A percentile compares a stretch with the other conserved stretches of the same genome.
Evolutionary conservation across 805 yeast genomes (phyloP).

Genomic region (Candida odintsovae): DNA sequence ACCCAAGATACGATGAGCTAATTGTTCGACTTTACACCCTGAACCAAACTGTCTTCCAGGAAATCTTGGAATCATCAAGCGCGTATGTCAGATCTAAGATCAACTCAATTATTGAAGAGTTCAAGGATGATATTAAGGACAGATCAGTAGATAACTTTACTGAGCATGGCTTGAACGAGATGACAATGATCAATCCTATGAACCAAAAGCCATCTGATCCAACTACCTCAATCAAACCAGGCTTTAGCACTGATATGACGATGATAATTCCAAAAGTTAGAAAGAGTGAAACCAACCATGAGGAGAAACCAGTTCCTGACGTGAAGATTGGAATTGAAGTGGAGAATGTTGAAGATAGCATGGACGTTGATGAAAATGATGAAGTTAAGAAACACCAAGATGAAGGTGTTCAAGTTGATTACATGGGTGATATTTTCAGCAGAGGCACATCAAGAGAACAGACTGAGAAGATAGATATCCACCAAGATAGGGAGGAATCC

Average conservation of each 20-base stretch:
- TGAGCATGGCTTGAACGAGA: slow-evolving; percentile 17
- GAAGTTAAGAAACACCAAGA: slow-evolving; percentile 1
- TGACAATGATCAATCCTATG: slow-evolving; percentile 26
- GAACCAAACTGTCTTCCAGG: slow-evolving; percentile 7
- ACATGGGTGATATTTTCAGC: slow-evolving; percentile 18
- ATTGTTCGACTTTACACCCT: slow-evolving; percentile 11
- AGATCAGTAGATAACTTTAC: slow-evolving; percentile 9
- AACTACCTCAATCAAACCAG: slow-evolving; percentile 8
- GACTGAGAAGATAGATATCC: slow-evolving; percentile 3
- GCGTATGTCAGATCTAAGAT: slow-evolving; percentile 19
- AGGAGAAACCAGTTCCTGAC: background rate
- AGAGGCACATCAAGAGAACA: slow-evolving; percentile 4
- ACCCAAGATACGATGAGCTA: slow-evolving; percentile 21
- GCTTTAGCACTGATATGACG: slow-evolving; percentile 29
- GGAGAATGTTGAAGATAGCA: slow-evolving; percentile 1
- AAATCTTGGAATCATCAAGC: slow-evolving; percentile 4
- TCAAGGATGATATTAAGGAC: slow-evolving; percentile 15
- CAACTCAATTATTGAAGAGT: slow-evolving; percentile 19
- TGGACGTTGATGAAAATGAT: slow-evolving; percentile 10
- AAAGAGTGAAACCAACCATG: background rate
- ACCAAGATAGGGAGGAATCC: background rate
- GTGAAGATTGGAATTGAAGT: slow-evolving; percentile 1
- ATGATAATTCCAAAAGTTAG: slow-evolving; percentile 29
- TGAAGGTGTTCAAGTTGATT: slow-evolving; percentile 9
- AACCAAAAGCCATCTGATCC: slow-evolving; percentile 11